Conservation (phyloP, 768 basidiomycete species). For the Suillus clintonianus region DNA sequence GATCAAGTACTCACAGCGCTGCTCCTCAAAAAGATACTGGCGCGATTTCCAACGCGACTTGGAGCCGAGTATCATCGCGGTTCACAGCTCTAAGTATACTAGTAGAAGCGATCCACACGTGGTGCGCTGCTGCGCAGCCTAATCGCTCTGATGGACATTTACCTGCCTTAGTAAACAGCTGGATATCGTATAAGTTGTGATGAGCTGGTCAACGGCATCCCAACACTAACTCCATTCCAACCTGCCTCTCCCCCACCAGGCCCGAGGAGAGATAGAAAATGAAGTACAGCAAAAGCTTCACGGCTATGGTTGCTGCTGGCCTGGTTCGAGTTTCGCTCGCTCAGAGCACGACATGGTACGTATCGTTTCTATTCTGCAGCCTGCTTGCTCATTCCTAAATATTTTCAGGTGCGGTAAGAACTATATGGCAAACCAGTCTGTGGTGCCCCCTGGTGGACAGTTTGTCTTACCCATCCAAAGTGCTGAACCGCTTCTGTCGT, state of each 20-base stretch:
- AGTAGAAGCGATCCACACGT: not conserved
- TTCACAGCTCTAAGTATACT: not conserved
- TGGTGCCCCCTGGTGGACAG: slow-evolving; percentile 47
- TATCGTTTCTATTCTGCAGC: not conserved
- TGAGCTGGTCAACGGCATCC: not conserved
- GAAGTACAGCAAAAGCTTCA: slow-evolving; percentile 12
- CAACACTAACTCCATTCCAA: not conserved
- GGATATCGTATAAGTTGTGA: not conserved
- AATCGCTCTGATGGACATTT: not conserved
- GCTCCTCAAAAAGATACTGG: not conserved
- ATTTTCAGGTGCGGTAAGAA: slow-evolving; percentile 52
- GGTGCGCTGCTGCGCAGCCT: not conserved
- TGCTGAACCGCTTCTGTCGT: slow-evolving; percentile 39
- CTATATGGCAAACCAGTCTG: slow-evolving; percentile 41
- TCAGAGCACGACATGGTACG: slow-evolving; percentile 25
- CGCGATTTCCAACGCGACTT: too few species aligned
- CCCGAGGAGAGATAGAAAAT: slow-evolving; percentile 7
- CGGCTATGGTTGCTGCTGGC: slow-evolving; percentile 12
- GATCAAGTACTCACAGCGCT: not conserved
- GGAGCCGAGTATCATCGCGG: too few species aligned
- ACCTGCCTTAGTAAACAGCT: not conserved
- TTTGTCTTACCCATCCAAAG: slow-evolving; percentile 41
- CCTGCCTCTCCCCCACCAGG: not conserved
- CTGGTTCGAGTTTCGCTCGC: slow-evolving; percentile 14
- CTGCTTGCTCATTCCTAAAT: not conserved